Evolutionary conservation across 306 rosid species (phyloP).

Genomic region (Rosa rugosa): DNA sequence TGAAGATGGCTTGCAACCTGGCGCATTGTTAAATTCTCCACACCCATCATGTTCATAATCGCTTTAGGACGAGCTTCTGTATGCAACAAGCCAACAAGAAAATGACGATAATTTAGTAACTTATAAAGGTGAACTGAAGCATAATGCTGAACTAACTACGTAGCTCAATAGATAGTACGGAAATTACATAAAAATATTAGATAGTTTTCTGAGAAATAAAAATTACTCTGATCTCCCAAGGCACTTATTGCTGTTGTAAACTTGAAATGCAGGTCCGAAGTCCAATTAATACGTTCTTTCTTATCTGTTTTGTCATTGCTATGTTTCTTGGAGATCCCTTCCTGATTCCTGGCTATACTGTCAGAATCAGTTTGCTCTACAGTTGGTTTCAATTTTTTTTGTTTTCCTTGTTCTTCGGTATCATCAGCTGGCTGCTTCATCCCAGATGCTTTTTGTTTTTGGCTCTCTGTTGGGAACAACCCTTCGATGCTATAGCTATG

Average conservation of each 20-base stretch:
- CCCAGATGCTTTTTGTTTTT: not conserved
- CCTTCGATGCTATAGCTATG: not conserved
- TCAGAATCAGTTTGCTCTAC: not conserved
- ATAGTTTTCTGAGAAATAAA: not conserved
- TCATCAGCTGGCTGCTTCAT: conserved; percentile 12
- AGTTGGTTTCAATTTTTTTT: conserved; percentile 18
- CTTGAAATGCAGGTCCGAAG: conserved; percentile 35
- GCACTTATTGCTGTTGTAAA: conserved; percentile 36
- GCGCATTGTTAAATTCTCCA: conserved; percentile 33
- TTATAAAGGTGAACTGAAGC: not conserved
- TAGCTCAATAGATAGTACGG: not conserved
- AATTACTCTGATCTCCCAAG: conserved; percentile 44
- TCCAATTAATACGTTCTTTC: conserved; percentile 39
- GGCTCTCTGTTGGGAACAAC: not conserved
- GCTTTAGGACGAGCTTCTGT: conserved; percentile 48
- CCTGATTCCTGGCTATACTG: conserved; percentile 1
- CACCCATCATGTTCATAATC: conserved; percentile 40
- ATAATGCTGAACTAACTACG: not conserved
- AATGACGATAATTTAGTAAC: not conserved
- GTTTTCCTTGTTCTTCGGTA: not conserved
- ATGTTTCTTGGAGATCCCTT: not conserved
- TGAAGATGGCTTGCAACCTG: conserved; percentile 63
- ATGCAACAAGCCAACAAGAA: conserved; percentile 13
- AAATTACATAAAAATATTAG: not conserved
- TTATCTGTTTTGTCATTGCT: not conserved